These are phyloP conservation scores for Jamesozyma hellenica DNA, from an alignment of 805 yeast species.

Conservation along the genomic window DNA sequence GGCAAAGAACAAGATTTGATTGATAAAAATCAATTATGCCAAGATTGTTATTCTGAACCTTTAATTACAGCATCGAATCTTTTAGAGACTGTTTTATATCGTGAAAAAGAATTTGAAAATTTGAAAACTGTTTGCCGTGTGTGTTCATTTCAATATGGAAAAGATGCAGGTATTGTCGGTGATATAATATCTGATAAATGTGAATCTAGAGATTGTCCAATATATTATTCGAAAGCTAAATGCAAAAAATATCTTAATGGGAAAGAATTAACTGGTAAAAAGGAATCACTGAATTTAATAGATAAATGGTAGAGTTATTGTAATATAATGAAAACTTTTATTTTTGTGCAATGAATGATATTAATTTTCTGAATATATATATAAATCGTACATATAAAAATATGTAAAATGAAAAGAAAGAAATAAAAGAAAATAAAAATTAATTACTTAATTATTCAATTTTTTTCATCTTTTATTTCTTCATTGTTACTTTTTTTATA, in stretches of 20 bases:
- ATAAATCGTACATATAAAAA: too few relatives aligned
- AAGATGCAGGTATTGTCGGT: slow-evolving; percentile 21
- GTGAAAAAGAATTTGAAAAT: slow-evolving; percentile 15
- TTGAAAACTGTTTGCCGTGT: slow-evolving; percentile 30
- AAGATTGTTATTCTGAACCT: slow-evolving; percentile 7
- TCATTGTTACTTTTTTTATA: too few relatives aligned
- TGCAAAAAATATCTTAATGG: slow-evolving; percentile 26
- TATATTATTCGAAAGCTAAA: slow-evolving; percentile 46
- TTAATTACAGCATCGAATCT: slow-evolving; percentile 13
- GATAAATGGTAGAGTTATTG: slow-evolving; percentile 14
- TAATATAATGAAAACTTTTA: too few relatives aligned
- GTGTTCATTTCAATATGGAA: slow-evolving; percentile 26
- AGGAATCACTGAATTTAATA: slow-evolving; percentile 8
- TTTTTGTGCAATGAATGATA: too few relatives aligned
- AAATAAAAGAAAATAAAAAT: too few relatives aligned
- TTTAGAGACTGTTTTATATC: not conserved
- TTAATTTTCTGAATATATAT: too few relatives aligned
- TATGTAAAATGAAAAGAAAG: too few relatives aligned
- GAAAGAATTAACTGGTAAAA: slow-evolving; percentile 6
- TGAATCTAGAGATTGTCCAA: slow-evolving; percentile 53
- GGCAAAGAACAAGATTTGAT: slow-evolving; percentile 30
- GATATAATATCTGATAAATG: slow-evolving; percentile 34
- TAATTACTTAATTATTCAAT: too few relatives aligned
- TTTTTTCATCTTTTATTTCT: too few relatives aligned
- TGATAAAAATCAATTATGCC: slow-evolving; percentile 4